These are phyloP conservation scores for Penicillium sp. DNA, from an alignment of 2,329 filamentous ascomycete genomes.

Conservation along the genomic window DNA sequence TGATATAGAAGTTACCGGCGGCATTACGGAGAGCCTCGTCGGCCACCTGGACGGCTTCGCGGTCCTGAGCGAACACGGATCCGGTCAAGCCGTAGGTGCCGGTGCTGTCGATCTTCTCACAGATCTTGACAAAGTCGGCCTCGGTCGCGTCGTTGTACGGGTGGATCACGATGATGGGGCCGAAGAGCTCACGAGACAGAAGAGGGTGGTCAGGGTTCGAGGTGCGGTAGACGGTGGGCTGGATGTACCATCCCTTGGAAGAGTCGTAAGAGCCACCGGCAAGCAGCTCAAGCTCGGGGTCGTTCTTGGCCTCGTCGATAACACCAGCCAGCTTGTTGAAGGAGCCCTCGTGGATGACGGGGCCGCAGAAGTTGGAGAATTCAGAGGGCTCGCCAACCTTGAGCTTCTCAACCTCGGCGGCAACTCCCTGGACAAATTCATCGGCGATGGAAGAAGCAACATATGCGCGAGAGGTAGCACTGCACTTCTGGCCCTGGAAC, in stretches of 20 bases:
- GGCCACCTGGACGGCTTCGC: conserved; percentile 35
- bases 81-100: conserved; percentile 45
- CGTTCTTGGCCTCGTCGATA: conserved; percentile 77
- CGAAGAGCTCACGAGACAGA: conserved; percentile 77
- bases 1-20: conserved; percentile 46
- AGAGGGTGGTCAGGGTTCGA: conserved; percentile 71
- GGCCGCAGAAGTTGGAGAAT: conserved; percentile 78
- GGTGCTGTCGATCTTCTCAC: conserved; percentile 49
- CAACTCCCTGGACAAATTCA: conserved; percentile 65
- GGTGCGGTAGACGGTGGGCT: conserved; percentile 78
- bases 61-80: conserved; percentile 43
- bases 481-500: conserved; percentile 90
- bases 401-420: conserved; percentile 67
- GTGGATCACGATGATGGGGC: conserved; percentile 70
- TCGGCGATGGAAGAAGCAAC: conserved; percentile 73
- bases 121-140: conserved; percentile 59
- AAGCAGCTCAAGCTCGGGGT: conserved; percentile 69
- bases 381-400: conserved; percentile 69
- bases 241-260: conserved; percentile 76
- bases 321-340: conserved; percentile 77
- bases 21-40: conserved; percentile 38
- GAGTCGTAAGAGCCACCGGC: conserved; percentile 75
- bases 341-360: conserved; percentile 77
- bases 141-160: conserved; percentile 69
- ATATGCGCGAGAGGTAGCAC: conserved; percentile 77